A percentile compares a stretch with the other conserved stretches of the same genome.
phyloP scores from a whole-genome alignment of 2,329 filamentous ascomycete genomes.

The Pestalotiopsis sp. region DNA sequence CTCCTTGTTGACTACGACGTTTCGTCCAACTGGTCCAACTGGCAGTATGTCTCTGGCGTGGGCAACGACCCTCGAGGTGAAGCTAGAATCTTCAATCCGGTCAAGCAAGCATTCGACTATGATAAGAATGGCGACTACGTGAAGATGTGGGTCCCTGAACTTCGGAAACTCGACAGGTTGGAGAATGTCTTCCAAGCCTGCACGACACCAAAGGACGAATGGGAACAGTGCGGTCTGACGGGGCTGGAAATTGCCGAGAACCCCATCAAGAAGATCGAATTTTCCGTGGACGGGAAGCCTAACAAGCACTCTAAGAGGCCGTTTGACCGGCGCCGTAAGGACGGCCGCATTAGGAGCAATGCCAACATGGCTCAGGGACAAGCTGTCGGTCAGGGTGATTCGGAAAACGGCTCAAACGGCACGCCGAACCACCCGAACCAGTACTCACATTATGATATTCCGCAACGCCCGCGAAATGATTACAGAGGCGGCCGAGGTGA shows the following conservation, averaged over 20 bases:
- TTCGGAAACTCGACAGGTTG: constrained; percentile 54
- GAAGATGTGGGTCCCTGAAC: constrained; percentile 72
- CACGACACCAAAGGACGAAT: constrained; percentile 62
- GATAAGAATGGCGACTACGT: constrained; percentile 72
- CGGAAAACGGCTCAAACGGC: constrained; percentile 4
- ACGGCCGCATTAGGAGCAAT: constrained; percentile 28
- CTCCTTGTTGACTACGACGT: constrained; percentile 77
- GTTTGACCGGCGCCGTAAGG: constrained; percentile 31
- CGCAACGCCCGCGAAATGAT: constrained; percentile 21
- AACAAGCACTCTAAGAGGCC: constrained; percentile 34
- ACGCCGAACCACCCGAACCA: constrained; percentile 1
- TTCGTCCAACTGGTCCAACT: constrained; percentile 78
- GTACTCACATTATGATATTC: constrained; percentile 6
- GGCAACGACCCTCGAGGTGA: constrained; percentile 77
- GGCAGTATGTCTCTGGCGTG: constrained; percentile 81
- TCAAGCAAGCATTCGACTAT: constrained; percentile 81
- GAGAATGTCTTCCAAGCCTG: constrained; percentile 72
- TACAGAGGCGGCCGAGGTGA: constrained; percentile 24
- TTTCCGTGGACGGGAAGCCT: constrained; percentile 57
- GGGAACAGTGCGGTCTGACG: constrained; percentile 57
- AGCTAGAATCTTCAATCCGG: constrained; percentile 76
- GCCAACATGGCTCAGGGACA: constrained; percentile 9
- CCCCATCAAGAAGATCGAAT: constrained; percentile 68
- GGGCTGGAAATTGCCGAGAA: constrained; percentile 67
- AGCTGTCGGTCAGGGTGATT: constrained; percentile 8